Base-by-base conservation (phyloP, 2,329 filamentous ascomycete species). In the Talaromyces amestolkiae region DNA sequence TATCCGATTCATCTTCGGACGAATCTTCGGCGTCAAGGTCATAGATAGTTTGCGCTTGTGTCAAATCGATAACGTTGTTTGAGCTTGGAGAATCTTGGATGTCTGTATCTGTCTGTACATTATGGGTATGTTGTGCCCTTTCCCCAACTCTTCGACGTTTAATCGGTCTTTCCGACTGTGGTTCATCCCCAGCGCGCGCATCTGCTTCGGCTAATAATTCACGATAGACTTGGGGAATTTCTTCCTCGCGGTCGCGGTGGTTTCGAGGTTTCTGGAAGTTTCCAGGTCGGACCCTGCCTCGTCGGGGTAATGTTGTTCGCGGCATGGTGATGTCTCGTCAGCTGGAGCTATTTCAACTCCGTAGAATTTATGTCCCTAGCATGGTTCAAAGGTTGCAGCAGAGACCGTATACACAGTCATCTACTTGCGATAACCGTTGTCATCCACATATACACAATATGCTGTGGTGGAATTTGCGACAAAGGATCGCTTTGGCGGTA, bases 1-100 rank as follows among this genome's bases (percentile, higher is more conserved):
- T 70, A 11, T 78, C 80, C 11, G 85, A 86, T n/a, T 85, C 85
- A 66, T 85, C 85, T 66, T 86, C 85, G 15, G 83, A 83, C 15
- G 10, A 22, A 37, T 84, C 80, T 74, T 71, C 68, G 13, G 74
- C 76, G 74, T 72, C 69, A n/a, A 75, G 74, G 45, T 78, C 75
- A 69, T 77, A 78, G 11, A 74, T 68, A 3, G 71, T 77, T 64
- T 78, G 76, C 9, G 75, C 43, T 49, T 69, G 66, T 27, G 65
- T 70, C 6, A 31, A 33, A 63, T 64, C 54, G 53, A 68, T 64
- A 27, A 31, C 47, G 27, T 47, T 33, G 63, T 65, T 45, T 47
- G 68, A 65, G 10, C 8, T 39, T 24, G 45, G 22, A 24, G 54
- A 24, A 22, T 31, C 35, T 39, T 39, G n/a, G n/a, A 43, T 62